phyloP scores from a whole-genome alignment of 345 rosid species.

The Draba incana region DNA sequence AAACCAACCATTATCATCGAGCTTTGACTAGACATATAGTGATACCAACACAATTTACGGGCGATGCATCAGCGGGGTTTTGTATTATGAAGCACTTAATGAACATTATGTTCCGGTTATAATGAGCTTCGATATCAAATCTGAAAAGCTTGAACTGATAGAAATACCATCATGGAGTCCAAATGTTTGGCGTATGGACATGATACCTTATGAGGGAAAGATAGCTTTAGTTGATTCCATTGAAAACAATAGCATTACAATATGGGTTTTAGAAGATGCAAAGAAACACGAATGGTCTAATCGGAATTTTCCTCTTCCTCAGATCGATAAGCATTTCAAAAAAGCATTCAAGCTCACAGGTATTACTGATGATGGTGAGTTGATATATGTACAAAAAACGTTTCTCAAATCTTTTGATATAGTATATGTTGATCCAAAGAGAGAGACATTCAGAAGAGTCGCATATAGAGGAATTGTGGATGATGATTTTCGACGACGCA shows the following conservation, averaged over 20 bases:
- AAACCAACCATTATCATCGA: not conserved
- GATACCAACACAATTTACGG: not conserved
- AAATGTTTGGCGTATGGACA: not conserved
- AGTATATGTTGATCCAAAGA: conserved; percentile 9
- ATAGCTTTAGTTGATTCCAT: too few species aligned
- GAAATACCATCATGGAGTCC: too few species aligned
- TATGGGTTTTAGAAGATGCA: too few species aligned
- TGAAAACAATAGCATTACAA: too few species aligned
- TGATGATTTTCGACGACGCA: not conserved
- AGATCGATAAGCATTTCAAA: too few species aligned
- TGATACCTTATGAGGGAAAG: too few species aligned
- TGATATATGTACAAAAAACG: not conserved
- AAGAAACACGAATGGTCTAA: too few species aligned
- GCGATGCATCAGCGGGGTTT: conserved; percentile 12
- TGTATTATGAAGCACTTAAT: not conserved
- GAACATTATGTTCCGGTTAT: not conserved
- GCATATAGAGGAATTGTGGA: not conserved
- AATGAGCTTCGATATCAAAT: not conserved
- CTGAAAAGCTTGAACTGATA: conserved; percentile 1
- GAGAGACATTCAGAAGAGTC: not conserved
- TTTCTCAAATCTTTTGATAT: not conserved
- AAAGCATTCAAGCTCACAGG: too few species aligned
- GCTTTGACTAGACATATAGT: not conserved
- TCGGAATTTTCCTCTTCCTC: too few species aligned
- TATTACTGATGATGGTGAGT: not conserved